Evolutionary conservation across 345 rosid genomes (phyloP).

Genomic region (Pugionium cornutum): DNA sequence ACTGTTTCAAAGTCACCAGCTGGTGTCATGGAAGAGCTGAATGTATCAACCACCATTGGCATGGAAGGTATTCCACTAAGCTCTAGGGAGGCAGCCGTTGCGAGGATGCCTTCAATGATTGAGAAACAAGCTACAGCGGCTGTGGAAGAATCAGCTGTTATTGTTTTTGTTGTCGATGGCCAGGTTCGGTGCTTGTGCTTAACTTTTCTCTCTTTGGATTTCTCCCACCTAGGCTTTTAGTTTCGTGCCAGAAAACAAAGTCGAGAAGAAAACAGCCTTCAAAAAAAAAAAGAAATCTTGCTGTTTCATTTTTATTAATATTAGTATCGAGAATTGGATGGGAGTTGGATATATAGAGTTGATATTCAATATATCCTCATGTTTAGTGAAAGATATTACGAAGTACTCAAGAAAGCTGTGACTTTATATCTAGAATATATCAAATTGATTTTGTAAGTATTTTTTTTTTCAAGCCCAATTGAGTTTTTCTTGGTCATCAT

Average conservation of each 20-base stretch:
- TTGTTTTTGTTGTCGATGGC: slow-evolving; percentile 90
- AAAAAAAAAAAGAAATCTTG: neutral
- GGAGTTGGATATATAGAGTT: neutral
- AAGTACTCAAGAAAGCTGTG: slow-evolving; percentile 9
- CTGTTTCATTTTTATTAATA: neutral
- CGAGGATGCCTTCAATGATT: slow-evolving; percentile 97
- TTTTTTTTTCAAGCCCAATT: neutral
- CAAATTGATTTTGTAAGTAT: neutral
- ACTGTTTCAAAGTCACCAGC: slow-evolving; percentile 74
- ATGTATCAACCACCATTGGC: slow-evolving; percentile 77
- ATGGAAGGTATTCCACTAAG: slow-evolving; percentile 90
- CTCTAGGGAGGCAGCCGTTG: slow-evolving; percentile 87
- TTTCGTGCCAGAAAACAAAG: slow-evolving; percentile 4
- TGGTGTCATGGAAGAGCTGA: slow-evolving; percentile 76
- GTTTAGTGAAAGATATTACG: slow-evolving; percentile 16
- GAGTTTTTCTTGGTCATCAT: slow-evolving; percentile 9
- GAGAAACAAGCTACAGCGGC: slow-evolving; percentile 95
- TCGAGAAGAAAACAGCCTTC: neutral
- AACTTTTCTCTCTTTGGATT: slow-evolving; percentile 10
- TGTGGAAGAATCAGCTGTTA: slow-evolving; percentile 78
- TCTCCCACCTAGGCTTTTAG: neutral
- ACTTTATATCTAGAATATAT: slow-evolving; percentile 2
- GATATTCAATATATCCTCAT: neutral
- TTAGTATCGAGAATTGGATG: neutral
- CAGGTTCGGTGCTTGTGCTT: slow-evolving; percentile 52